Evolutionary conservation across 2,329 filamentous ascomycete genomes (phyloP), one percentile per base, ranked within the genome.

Genomic region (Diaporthe batatas): DNA sequence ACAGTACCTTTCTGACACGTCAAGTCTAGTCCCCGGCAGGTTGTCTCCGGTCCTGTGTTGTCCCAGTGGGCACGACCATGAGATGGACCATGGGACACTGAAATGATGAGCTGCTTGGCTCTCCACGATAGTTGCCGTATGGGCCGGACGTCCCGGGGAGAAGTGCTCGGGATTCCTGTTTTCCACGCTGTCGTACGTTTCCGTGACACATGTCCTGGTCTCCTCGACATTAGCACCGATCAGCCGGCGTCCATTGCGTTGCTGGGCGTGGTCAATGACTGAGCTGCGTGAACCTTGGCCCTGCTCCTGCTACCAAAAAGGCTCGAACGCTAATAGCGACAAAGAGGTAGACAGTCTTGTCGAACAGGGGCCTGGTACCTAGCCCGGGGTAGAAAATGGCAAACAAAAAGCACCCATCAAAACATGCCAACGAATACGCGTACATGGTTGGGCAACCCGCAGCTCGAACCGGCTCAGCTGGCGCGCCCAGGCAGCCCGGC

Each of bases 391-490:
- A 16, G 8, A 23, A 44, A 32, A 34, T 10, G n/a, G 59, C 59
- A 29, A 34, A 34, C 29, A 18, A 32, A 36, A 47, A 34, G 29
- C 11, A 49, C 6, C 34, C 44, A 34, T 49, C 42, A 32, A 14
- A 49, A 21, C 59, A 65, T 65, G 59, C 42, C 59, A 51, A 29
- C 11, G 29, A 65, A 16, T 49, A 23, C 59, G 59, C 42, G 42
- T 32, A 49, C 29, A 57, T 39, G 59, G 42, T 65, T 62, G 59
- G 59, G 23, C 5, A 23, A 14, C 12, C 34, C 12, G 59, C 12
- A 36, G n/a, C 62, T 32, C 18, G 14, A 10, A 6, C 29, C 34
- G 29, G 36, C 36, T 32, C 3, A 34, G 14, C 25, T 32, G 16
- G 42, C 25, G n/a, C 18, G 25, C 42, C 42, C 21, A 34, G 29